Conservation (phyloP, 2,329 filamentous ascomycete genomes). For the Huntiella decipiens region DNA sequence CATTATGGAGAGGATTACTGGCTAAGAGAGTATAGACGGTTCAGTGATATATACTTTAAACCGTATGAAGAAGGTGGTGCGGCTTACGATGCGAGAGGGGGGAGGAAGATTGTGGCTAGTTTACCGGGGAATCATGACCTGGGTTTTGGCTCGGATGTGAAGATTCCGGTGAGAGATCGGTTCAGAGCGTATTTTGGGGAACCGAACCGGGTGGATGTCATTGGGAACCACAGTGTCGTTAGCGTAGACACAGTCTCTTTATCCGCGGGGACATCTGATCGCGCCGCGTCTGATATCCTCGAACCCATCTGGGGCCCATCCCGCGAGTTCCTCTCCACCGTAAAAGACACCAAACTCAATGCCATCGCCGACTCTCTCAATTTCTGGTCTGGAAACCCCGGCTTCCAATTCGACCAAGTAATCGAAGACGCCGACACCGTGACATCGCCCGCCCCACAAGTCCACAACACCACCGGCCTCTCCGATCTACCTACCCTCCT, state of each 20-base stretch:
- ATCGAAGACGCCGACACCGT: constrained; percentile 10
- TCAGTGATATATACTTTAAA: constrained; percentile 62
- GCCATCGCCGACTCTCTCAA: constrained; percentile 51
- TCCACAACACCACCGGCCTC: constrained; percentile 23
- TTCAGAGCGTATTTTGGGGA: constrained; percentile 84
- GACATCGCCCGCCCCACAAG: not conserved
- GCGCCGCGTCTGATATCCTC: constrained; percentile 32
- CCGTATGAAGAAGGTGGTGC: constrained; percentile 29
- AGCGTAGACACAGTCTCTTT: constrained; percentile 78
- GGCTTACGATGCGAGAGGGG: constrained; percentile 39
- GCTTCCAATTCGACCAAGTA: constrained; percentile 23
- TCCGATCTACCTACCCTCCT: constrained; percentile 70
- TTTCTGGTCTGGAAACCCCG: constrained; percentile 35
- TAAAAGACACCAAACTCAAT: constrained; percentile 45
- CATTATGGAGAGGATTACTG: constrained; percentile 69
- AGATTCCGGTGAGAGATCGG: constrained; percentile 58
- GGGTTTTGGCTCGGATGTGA: constrained; percentile 73
- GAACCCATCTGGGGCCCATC: constrained; percentile 55
- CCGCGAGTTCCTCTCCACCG: constrained; percentile 52
- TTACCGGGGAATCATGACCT: constrained; percentile 90
- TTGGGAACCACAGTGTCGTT: constrained; percentile 91
- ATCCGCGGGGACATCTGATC: constrained; percentile 45
- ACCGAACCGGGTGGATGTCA: constrained; percentile 72
- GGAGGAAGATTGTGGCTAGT: constrained; percentile 63
- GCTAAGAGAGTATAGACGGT: constrained; percentile 70